These are phyloP conservation scores for Sarocladiaceae sp. DNA, from an alignment of 2,329 filamentous ascomycete genomes.

Conservation along the genomic window DNA sequence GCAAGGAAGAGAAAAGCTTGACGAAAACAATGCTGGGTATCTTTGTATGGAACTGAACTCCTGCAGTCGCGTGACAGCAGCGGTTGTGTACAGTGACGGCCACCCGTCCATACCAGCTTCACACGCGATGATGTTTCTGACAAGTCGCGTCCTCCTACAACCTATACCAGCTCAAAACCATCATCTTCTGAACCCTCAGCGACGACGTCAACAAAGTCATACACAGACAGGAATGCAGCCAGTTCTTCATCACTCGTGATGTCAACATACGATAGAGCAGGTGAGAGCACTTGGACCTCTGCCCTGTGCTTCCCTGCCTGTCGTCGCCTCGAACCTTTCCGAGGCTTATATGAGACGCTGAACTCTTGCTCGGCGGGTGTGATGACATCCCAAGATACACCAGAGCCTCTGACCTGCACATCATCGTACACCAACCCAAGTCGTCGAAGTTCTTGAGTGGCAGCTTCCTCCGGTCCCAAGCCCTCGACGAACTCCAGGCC, in stretches of 20 bases:
- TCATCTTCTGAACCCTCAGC: background rate
- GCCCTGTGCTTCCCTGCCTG: background rate
- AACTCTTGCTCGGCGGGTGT: background rate
- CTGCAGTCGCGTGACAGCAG: no score
- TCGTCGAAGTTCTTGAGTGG: background rate
- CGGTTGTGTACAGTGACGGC: no score
- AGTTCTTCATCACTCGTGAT: constrained; percentile 3
- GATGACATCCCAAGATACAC: background rate
- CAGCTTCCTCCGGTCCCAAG: no score
- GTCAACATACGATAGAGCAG: background rate
- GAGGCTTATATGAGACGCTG: background rate
- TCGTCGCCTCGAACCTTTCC: background rate
- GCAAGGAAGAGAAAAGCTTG: no score
- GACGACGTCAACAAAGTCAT: constrained; percentile 1
- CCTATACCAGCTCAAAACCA: background rate
- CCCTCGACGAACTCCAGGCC: no score
- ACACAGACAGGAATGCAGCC: background rate
- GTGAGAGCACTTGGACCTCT: background rate
- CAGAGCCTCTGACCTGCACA: background rate
- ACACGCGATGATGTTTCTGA: background rate
- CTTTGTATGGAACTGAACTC: no score
- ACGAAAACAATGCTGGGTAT: no score
- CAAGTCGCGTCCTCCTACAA: background rate
- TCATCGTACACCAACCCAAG: background rate
- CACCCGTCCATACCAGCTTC: background rate